Percentiles rank a stretch among this genome's conserved stretches.
phyloP scores from a whole-genome alignment of 495 filamentous ascomycete genomes.

The Hypoxylon fuscum region DNA sequence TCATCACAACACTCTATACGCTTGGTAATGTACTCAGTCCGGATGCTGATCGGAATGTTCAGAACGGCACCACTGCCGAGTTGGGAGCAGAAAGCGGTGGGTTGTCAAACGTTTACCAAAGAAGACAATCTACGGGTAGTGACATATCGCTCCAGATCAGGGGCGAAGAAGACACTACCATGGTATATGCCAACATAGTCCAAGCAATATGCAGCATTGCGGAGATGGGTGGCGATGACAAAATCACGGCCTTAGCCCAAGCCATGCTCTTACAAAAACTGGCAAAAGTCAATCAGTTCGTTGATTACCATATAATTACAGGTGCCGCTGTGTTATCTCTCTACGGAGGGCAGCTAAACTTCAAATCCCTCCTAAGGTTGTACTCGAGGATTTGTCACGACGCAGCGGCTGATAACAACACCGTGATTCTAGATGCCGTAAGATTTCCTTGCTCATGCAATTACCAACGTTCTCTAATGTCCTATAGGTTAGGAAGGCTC shows the following conservation, averaged over 20 bases:
- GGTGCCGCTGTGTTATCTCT: slow-evolving; percentile 82
- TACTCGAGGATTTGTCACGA: slow-evolving; percentile 78
- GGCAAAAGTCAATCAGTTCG: slow-evolving; percentile 75
- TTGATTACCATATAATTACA: slow-evolving; percentile 84
- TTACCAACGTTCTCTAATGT: slow-evolving; percentile 2
- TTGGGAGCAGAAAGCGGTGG: slow-evolving; percentile 43
- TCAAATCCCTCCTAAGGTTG: slow-evolving; percentile 83
- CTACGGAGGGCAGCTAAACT: slow-evolving; percentile 76
- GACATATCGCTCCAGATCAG: slow-evolving; percentile 75
- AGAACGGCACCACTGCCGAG: slow-evolving; percentile 51
- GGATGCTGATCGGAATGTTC: slow-evolving; percentile 55
- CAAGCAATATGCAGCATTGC: slow-evolving; percentile 91
- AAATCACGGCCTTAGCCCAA: slow-evolving; percentile 93
- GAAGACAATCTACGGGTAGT: slow-evolving; percentile 73
- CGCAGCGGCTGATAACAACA: slow-evolving; percentile 71
- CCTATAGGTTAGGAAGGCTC: slow-evolving; percentile 73
- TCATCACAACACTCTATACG: slow-evolving; percentile 94
- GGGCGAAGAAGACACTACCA: slow-evolving; percentile 76
- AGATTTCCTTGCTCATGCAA: slow-evolving; percentile 48
- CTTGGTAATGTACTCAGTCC: slow-evolving; percentile 91
- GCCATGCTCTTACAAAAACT: slow-evolving; percentile 96
- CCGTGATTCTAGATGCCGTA: slow-evolving; percentile 68
- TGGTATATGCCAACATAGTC: slow-evolving; percentile 80
- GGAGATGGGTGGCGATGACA: slow-evolving; percentile 79
- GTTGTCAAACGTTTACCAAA: slow-evolving; percentile 56